Evolutionary conservation across 768 basidiomycete species (phyloP).

Genomic region (Obba rivulosa): DNA sequence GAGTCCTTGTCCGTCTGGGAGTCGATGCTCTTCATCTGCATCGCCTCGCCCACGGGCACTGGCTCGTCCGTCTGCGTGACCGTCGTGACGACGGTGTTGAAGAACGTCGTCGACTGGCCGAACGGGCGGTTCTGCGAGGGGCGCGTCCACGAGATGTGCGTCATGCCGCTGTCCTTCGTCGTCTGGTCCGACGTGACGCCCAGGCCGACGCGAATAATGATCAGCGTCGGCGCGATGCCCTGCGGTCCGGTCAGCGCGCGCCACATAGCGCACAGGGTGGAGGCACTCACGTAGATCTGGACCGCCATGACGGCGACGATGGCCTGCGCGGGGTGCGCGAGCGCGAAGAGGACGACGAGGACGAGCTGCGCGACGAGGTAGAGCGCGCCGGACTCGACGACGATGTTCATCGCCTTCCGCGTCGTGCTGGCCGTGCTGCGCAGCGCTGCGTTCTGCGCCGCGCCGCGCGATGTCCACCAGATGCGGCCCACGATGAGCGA

Average conservation of each 20-base stretch:
- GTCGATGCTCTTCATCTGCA: no score
- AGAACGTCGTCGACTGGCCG: no score
- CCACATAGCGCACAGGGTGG: background rate
- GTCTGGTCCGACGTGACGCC: slow-evolving; percentile 6
- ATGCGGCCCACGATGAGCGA: slow-evolving; percentile 36
- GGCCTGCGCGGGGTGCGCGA: slow-evolving; percentile 27
- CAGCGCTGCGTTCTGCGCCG: background rate
- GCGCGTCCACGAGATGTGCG: no score
- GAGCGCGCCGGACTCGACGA: slow-evolving; percentile 34
- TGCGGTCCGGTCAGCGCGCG: background rate
- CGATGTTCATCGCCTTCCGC: slow-evolving; percentile 24
- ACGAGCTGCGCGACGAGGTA: slow-evolving; percentile 33
- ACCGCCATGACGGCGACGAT: slow-evolving; percentile 31
- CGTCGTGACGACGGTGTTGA: no score
- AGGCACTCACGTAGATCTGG: slow-evolving; percentile 34
- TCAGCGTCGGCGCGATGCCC: slow-evolving; percentile 18
- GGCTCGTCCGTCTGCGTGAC: no score
- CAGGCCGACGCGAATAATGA: slow-evolving; percentile 14
- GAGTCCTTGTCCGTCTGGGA: no score
- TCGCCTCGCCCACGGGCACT: no score
- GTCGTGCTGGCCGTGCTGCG: background rate
- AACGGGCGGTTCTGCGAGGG: no score
- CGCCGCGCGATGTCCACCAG: slow-evolving; percentile 23
- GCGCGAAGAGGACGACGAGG: slow-evolving; percentile 32
- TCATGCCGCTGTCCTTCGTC: background rate